phyloP scores from a whole-genome alignment of 441 rosid species.

The Syzygium syzygioides region DNA sequence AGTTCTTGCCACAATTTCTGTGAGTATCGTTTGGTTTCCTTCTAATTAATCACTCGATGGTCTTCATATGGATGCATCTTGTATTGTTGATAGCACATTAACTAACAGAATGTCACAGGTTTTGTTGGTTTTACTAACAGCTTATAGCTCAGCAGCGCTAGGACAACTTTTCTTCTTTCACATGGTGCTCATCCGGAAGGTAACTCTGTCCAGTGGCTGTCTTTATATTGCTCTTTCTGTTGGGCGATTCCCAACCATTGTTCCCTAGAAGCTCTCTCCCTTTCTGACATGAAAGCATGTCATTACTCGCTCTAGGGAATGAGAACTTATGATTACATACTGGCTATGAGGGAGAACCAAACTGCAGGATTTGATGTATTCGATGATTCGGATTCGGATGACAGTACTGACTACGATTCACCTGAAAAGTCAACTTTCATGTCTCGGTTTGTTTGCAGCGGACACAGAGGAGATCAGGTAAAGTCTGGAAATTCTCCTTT shows the following conservation, averaged over 20 bases:
- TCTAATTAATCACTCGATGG: neutral
- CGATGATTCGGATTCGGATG: slow-evolving; percentile 88
- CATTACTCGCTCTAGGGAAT: slow-evolving; percentile 54
- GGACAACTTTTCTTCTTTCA: slow-evolving; percentile 98
- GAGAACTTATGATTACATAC: slow-evolving; percentile 92
- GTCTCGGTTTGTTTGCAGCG: slow-evolving; percentile 63
- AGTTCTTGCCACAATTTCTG: slow-evolving; percentile 60
- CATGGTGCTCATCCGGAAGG: slow-evolving; percentile 90
- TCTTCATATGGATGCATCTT: neutral
- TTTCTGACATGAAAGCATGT: neutral
- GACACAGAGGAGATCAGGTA: slow-evolving; percentile 53
- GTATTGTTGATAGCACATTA: slow-evolving; percentile 6
- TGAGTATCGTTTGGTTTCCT: neutral
- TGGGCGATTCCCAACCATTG: neutral
- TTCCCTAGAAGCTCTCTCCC: neutral
- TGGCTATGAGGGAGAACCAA: slow-evolving; percentile 91
- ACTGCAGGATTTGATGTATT: slow-evolving; percentile 49
- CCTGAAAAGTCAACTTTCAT: slow-evolving; percentile 57
- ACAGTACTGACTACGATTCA: slow-evolving; percentile 67
- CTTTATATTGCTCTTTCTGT: neutral
- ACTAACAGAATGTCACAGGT: slow-evolving; percentile 41
- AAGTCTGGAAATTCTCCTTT: neutral
- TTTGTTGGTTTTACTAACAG: slow-evolving; percentile 64
- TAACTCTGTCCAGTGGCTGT: slow-evolving; percentile 12
- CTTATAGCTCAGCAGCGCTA: slow-evolving; percentile 89